A percentile compares a stretch with the other conserved stretches of the same genome.
These are phyloP conservation scores for Neurospora tetraspora DNA, from an alignment of 495 filamentous ascomycete species.

Conservation along the genomic window DNA sequence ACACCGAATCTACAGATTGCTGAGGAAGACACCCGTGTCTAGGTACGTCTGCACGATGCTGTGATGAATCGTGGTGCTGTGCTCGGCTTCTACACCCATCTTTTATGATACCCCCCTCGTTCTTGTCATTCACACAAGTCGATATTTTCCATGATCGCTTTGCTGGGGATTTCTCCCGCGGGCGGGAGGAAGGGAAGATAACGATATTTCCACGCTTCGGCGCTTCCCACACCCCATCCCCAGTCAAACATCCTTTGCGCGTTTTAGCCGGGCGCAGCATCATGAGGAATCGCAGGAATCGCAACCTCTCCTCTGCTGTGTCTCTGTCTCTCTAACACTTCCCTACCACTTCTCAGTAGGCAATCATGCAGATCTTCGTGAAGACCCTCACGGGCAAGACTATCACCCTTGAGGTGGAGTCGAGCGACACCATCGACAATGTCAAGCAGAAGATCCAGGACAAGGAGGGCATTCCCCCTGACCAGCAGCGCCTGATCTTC, in stretches of 20 bases:
- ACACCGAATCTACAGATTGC: slow-evolving; percentile 39
- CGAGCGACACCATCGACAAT: slow-evolving; percentile 99
- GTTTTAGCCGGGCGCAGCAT: not conserved
- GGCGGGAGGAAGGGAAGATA: not conserved
- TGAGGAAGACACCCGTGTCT: slow-evolving; percentile 47
- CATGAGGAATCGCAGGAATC: not conserved
- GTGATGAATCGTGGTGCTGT: slow-evolving; percentile 13
- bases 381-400: slow-evolving; percentile 99
- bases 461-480: slow-evolving; percentile 99
- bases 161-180: not conserved
- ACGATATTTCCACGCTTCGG: not conserved
- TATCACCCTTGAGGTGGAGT: slow-evolving; percentile 99
- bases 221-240: not conserved
- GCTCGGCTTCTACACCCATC: slow-evolving; percentile 9
- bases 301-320: not conserved
- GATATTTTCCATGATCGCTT: not conserved
- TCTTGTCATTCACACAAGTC: slow-evolving; percentile 1
- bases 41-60: slow-evolving; percentile 40
- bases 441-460: slow-evolving; percentile 92
- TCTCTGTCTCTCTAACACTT: slow-evolving; percentile 20
- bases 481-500: slow-evolving; percentile 99
- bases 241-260: not conserved
- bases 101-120: slow-evolving; percentile 23
- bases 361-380: slow-evolving; percentile 99
- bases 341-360: slow-evolving; percentile 32